phyloP scores from a whole-genome alignment of 306 rosid genomes.

The Casuarina glauca region DNA sequence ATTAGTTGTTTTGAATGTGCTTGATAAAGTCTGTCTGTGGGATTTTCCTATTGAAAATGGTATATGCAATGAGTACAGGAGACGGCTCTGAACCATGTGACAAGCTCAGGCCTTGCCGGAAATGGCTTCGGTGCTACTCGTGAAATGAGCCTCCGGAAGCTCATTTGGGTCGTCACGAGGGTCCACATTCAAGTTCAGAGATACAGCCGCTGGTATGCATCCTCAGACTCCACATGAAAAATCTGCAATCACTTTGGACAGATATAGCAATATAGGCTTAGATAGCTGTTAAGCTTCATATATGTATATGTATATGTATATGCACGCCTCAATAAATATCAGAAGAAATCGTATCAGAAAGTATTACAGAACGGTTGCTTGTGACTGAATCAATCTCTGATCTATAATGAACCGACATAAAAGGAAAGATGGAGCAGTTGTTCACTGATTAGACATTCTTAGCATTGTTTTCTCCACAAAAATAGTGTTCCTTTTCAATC shows the following conservation, averaged over 20 bases:
- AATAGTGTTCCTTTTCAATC: no score
- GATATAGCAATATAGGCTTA: background rate
- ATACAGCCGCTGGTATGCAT: constrained; percentile 69
- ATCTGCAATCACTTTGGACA: background rate
- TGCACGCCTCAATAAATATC: no score
- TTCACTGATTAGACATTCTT: background rate
- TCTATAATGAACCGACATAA: background rate
- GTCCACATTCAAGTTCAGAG: constrained; percentile 87
- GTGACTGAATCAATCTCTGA: background rate
- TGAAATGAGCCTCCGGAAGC: constrained; percentile 82
- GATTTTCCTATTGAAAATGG: background rate
- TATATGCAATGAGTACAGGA: constrained; percentile 45
- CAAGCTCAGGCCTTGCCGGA: constrained; percentile 80
- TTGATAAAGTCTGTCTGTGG: background rate
- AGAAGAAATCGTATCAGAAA: no score
- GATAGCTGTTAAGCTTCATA: background rate
- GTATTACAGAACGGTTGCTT: no score
- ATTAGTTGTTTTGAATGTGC: background rate
- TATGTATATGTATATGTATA: background rate
- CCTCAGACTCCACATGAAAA: background rate
- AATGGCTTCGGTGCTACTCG: constrained; percentile 84
- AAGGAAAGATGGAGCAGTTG: background rate
- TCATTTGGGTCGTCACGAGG: constrained; percentile 91
- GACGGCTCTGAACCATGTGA: constrained; percentile 85
- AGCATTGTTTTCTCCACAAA: background rate